These are phyloP conservation scores for Stephanodiscus minutulus DNA, from an alignment of 108 stramenopile genomes.

Conservation along the genomic window DNA sequence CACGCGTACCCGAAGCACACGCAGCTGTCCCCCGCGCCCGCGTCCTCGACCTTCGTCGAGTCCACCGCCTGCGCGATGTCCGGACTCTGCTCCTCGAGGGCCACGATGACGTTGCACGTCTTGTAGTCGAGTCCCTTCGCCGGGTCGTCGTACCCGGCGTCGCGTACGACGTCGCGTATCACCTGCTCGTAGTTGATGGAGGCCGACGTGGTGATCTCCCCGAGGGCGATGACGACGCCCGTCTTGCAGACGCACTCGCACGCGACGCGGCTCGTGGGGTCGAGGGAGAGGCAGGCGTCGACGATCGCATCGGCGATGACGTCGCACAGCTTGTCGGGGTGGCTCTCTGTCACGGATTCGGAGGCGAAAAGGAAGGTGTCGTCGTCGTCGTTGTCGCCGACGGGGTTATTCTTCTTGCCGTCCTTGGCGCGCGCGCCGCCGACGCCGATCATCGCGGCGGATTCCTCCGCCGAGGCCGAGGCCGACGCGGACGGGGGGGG, in stretches of 20 bases:
- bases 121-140: slow-evolving; percentile 98
- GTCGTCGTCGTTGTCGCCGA: slow-evolving; percentile 12
- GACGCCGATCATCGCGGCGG: too few relatives aligned
- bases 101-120: slow-evolving; percentile 97
- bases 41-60: slow-evolving; percentile 88
- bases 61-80: slow-evolving; percentile 97
- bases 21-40: slow-evolving; percentile 98
- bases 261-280: slow-evolving; percentile 92
- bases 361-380: slow-evolving; percentile 92
- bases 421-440: not conserved
- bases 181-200: slow-evolving; percentile 97
- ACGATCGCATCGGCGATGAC: slow-evolving; percentile 96
- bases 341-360: slow-evolving; percentile 97
- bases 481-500: not conserved
- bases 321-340: slow-evolving; percentile 99
- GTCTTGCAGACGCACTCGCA: slow-evolving; percentile 98
- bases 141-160: slow-evolving; percentile 94
- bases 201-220: slow-evolving; percentile 95
- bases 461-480: too few relatives aligned
- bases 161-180: slow-evolving; percentile 94
- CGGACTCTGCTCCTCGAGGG: slow-evolving; percentile 96
- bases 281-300: slow-evolving; percentile 94
- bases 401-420: not conserved
- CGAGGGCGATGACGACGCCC: slow-evolving; percentile 98
- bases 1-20: slow-evolving; percentile 98